Base-by-base conservation (phyloP, 2,329 filamentous ascomycete species). In the Grosmannia penicillata region DNA sequence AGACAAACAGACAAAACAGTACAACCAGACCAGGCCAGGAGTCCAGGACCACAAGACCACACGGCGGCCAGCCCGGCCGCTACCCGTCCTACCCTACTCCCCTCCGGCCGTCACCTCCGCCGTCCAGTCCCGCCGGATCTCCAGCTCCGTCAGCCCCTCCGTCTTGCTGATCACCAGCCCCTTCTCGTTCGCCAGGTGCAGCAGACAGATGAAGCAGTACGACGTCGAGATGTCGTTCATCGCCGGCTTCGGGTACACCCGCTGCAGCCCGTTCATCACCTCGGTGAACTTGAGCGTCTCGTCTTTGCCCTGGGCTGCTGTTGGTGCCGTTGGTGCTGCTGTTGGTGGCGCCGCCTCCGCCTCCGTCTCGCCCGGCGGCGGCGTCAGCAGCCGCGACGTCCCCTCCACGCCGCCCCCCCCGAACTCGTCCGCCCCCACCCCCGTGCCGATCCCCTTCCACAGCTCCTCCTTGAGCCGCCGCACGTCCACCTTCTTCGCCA, bases 161-260 rank as follows among this genome's bases (percentile, higher is more conserved):
- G 69, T 69, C 49, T 74, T 74, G 47, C 81, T 71, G 45, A 95
- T 81, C 19, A 81, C 68, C 28, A 95, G 64, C 0, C 87, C 87
- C 62, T 93, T 89, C 54, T 95, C 87, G 59, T 95, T 95, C 43
- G 87, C 87, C 51, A 95, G 56, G 59, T 95, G 87, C 47, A 95
- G 63, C 41, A 94, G 61, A 51, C 83, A 93, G 52, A 98, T 98
- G 61, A 96, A 98, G 56, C 91, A 93, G 59, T 64, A 80, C 45
- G 73, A 93, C 0, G 91, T 98, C 26, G 86, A 94, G 52, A 98
- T 96, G 58, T 98, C 91, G 43, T 81, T 77, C 75, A 98, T 83
- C 43, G 77, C 75, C 48, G 82, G 70, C 56, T 83, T 82, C 10
- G 86, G 79, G 53, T 98, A 98, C 8, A 94, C 85, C 5, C 68